Evolutionary conservation across 1,284 basidiomycete species (phyloP), one percentile per base, ranked within the genome.

Genomic region (Gymnopus androsaceus): DNA sequence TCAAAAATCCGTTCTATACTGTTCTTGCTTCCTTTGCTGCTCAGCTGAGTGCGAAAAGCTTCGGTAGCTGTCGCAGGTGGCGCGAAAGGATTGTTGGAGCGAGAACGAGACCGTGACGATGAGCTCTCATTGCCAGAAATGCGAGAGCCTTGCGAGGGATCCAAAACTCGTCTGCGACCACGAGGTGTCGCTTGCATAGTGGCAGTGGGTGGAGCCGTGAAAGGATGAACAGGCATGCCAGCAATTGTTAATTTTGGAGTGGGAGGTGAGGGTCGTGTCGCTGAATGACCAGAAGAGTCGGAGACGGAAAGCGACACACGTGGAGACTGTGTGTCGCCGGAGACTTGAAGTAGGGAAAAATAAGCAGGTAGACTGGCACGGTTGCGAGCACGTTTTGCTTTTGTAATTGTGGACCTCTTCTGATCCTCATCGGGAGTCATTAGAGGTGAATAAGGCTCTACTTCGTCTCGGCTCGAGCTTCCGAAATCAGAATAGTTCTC

Each of bases 341-440:
- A 72, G 58, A 83, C 73, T 65, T 83, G 79, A 38, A 90, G 76
- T 57, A 89, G 77, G 47, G 87, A 88, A 68, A 91, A 91, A 71
- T 85, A 89, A 8, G 86, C 83, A 15, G 88, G 88, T 41, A 91
- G 79, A 66, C 85, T 88, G 49, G 84, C 83, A 67, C 88, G 85
- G 67, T 85, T 87, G 62, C 82, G 82, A 63, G 71, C 75, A 62
- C 77, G 81, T 67, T 76, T 80, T 36, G 73, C 55, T 70, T 80
- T 84, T 34, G 75, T 74, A 37, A 76, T 60, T n/a, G 74, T 75
- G 15, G 65, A 71, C 57, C 67, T 69, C 47, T 62, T 65, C 34
- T 71, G 68, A 51, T 68, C 66, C 23, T 63, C 63, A 33, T 64
- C 62, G n/a, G 65, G 56, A 25, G 56, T 55, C 47, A 46, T 44